Base-by-base conservation (phyloP, 176 grass and related monocot genomes). In the Pharus latifolius region DNA sequence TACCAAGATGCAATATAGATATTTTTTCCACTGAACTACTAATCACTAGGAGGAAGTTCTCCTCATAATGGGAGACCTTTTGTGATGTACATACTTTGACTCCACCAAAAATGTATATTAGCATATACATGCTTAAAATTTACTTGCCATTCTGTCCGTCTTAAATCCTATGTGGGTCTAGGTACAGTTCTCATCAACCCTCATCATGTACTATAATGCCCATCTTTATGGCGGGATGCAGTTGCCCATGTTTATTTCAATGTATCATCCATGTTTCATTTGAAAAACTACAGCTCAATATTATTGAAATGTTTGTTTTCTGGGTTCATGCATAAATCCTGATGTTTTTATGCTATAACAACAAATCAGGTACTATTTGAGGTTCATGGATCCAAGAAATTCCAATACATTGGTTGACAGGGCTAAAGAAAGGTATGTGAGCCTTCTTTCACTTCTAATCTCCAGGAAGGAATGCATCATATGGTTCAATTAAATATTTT, bases 351-450 rank as follows among this genome's bases (percentile, higher is more conserved):
- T 47, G 7, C 60, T 41, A 63, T 57, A 55, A 73, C 72, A 8
- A 27, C 55, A 38, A 54, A 77, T 64, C 60, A 97, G 93, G 93
- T 97, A 97, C 63, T 97, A 97, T 85, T 84, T 97, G 59, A 87
- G 93, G 77, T 97, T 97, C 80, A 97, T 97, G 89, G 93, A 97
- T 60, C 93, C 93, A n/a, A 85, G 87, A 79, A 97, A 97, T 82
- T 56, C 86, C 20, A 83, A 47, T 73, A 62, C 76, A 17, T 87
- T 92, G 81, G 93, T 97, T 83, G 93, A 90, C 60, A 84, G 86
- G 65, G 89, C 81, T 29, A 97, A 97, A 87, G 93, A 97, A 83
- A 92, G 89, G 93, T 97, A 13, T 40, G 49, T 80, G 43, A 79
- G 44, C 55, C 45, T 69, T 71, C 15, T 65, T 88, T 63, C 16